Base-by-base conservation (phyloP, 345 rosid species). In the Salix exigua region DNA sequence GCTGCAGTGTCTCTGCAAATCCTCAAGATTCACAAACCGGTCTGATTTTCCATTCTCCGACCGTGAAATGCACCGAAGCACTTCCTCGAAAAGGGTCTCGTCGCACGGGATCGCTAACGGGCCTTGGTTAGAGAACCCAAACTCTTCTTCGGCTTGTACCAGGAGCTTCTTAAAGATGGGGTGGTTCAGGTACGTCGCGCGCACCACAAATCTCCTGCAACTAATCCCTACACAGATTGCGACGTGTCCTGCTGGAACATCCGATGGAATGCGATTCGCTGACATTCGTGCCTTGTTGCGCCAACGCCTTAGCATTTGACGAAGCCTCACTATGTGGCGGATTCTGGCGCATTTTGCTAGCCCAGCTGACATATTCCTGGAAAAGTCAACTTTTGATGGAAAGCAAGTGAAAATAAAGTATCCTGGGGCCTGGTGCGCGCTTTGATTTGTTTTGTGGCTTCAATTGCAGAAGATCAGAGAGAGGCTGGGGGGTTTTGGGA, bases 161-260 rank as follows among this genome's bases (percentile, higher is more conserved):
- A 96, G 86, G 8, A 96, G 91, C 65, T 88, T 89, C 71, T 83
- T 84, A 75, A 96, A 83, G 28, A 91, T 64, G 7, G 99, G 99
- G 76, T 96, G 99, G 88, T 96, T 96, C 85, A 96, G 88, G 85
- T 92, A 86, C 80, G 97, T 80, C 74, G 97, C 92, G 23, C 90
- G 95, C 76, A 96, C 92, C 53, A 96, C 97, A 40, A 85, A 96
- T 78, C 99, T 86, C 90, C 87, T 77, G 86, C 82, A 80, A 4
- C 70, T 86, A 73, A 65, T 75, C 17, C 99, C 99, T 3, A 94
- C 98, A 66, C 86, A 87, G 42, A 96, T 86, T 8, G 94, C 99
- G 76, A 96, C 95, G 83, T 96, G 93, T 51, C 99, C 99, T 16
- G 96, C 81, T 0, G 99, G 99, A n/a, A 96, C 97, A 81, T 93